These are phyloP conservation scores for Chaetoceros muelleri DNA, from an alignment of 108 stramenopile genomes.

Conservation along the genomic window DNA sequence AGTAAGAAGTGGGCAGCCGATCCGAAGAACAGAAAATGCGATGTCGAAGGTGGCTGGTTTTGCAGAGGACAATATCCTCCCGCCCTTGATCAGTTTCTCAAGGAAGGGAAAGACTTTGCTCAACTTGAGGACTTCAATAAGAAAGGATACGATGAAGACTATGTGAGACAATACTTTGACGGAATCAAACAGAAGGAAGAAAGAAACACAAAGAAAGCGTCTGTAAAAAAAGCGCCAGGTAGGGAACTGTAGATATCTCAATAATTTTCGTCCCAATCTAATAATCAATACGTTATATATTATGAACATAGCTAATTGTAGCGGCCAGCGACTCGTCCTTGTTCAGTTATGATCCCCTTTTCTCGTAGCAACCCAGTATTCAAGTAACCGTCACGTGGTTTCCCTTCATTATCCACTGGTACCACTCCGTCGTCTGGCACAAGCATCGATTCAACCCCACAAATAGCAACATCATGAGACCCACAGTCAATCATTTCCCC, in stretches of 20 bases:
- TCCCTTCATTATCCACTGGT: slow-evolving; percentile 1
- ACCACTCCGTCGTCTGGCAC: slow-evolving; percentile 9
- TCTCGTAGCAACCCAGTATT: slow-evolving; percentile 34
- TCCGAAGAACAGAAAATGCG: slow-evolving; percentile 58
- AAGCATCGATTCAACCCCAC: slow-evolving; percentile 40
- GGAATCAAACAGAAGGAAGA: slow-evolving; percentile 54
- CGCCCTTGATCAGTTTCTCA: slow-evolving; percentile 50
- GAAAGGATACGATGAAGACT: slow-evolving; percentile 51
- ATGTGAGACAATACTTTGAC: slow-evolving; percentile 83
- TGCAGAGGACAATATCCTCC: slow-evolving; percentile 89
- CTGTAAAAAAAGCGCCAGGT: too few species aligned
- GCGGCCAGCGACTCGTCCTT: slow-evolving; percentile 40
- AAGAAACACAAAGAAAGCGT: slow-evolving; percentile 26
- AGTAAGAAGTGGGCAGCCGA: slow-evolving; percentile 77
- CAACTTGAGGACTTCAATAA: slow-evolving; percentile 91
- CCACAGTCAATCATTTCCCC: slow-evolving; percentile 52
- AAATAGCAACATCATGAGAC: slow-evolving; percentile 63
- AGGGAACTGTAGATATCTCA: too few species aligned
- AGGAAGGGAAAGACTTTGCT: slow-evolving; percentile 74
- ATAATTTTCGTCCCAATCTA: too few species aligned
- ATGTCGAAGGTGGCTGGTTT: slow-evolving; percentile 79
- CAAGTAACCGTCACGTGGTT: slow-evolving; percentile 14
- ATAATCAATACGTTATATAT: too few species aligned
- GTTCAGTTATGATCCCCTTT: slow-evolving; percentile 49
- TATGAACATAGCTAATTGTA: too few species aligned